Evolutionary conservation across 2,329 filamentous ascomycete species (phyloP), one percentile per base, ranked within the genome.

Genomic region (Trichophyton benhamiae): DNA sequence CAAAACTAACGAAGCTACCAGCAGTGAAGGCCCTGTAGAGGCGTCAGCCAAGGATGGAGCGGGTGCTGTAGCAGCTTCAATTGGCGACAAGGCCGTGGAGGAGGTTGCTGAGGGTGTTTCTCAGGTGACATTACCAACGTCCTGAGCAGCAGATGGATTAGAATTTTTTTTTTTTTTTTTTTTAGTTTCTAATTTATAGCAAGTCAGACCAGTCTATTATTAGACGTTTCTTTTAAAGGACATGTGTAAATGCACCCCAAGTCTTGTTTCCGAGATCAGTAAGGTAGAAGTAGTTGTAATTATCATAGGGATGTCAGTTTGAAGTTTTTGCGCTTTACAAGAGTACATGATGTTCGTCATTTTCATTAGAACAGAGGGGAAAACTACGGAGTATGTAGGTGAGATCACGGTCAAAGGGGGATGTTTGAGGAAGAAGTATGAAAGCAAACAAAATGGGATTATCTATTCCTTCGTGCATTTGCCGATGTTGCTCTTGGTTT

Each of bases 401-500:
- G 87, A 87, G 69, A 77, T 36, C 33, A 36, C 33, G 33, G 33
- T 8, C 1, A 11, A 36, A 11, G 2, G 8, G 77, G 0, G 69
- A 6, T 25, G 25, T 1, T 71, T 2, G 72, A 73, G 1, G 72
- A 74, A 69, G 75, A 73, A 65, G 69, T 70, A 11, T 71, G 72
- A 11, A 71, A 68, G 61, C 64, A 65, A 44, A 69, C 69, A 67
- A 67, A 9, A 60, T 42, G 20, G 33, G 15, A 68, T 72, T 64
- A 76, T 69, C 74, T 74, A 60, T 64, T 68, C 70, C 77, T 78
- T 65, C 75, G 70, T 20, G 72, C 70, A 63, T 59, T 59, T 17
- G 36, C 4, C 6, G 71, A 73, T 9, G 52, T n/a, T n/a, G 78
- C 76, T 65, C 78, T 73, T 36, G 81, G 82, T 68, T 83, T 85